Evolutionary conservation across 306 rosid species (phyloP), one percentile per base, ranked within the genome.

Genomic region (Crotalaria pallida): DNA sequence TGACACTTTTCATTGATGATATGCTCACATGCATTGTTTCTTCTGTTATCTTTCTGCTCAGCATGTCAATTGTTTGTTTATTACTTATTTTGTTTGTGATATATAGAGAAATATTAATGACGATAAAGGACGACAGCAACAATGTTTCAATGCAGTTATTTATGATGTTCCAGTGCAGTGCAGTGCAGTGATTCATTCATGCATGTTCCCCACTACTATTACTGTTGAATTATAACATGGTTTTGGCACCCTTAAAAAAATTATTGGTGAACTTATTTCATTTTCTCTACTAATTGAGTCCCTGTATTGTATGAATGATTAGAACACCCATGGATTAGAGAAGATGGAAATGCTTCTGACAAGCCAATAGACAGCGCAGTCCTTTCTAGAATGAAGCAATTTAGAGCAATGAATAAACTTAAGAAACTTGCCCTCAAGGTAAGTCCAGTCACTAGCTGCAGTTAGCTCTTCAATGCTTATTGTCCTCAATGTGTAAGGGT

Each of bases 271-370:
- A 29, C 23, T 26, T 33, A 26, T 59, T 48, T 21, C 22, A 17
- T 47, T 38, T 71, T 72, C 44, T 69, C 40, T 40, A 41, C 67
- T 68, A 68, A 82, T 73, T 65, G 76, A 72, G 47, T 51, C 59
- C 23, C 33, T 76, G 55, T 43, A 64, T 62, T 79, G 29, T 69
- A 40, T 83, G 75, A 57, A 64, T 69, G 17, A 72, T 73, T 70
- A 92, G 98, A 92, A 27, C 98, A 92, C 71, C 98, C 96, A 0
- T 92, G 98, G 98, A 64, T 92, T 38, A 88, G 83, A 83, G 98
- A 92, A 84, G 94, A 81, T 34, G 96, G 96, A 66, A 88, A 82
- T 75, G 98, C 98, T 44, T 81, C 96, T 21, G 96, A 92, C 87
- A 90, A 83, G 76, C 96, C 96, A 41, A 92, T 90, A 31, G 98